Evolutionary conservation across 2,329 filamentous ascomycete species (phyloP).

Genomic region (Fusarium sp.): DNA sequence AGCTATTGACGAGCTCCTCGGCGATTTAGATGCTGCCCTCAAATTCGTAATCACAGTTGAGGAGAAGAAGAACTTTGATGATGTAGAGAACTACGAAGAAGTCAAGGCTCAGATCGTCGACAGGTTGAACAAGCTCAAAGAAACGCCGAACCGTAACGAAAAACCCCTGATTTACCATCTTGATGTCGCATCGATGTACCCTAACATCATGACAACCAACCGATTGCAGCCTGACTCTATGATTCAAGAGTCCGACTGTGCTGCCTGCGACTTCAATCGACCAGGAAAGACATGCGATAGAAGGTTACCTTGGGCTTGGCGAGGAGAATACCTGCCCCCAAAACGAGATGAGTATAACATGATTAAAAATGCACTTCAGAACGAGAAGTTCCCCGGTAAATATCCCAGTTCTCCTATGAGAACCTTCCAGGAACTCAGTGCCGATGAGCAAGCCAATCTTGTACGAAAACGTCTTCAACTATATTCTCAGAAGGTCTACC

Average conservation of each 20-base stretch:
- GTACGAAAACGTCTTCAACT: slow-evolving; percentile 88
- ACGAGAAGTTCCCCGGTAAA: slow-evolving; percentile 89
- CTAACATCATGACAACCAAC: slow-evolving; percentile 99
- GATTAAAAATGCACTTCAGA: slow-evolving; percentile 91
- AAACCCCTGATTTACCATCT: slow-evolving; percentile 95
- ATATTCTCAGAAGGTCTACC: slow-evolving; percentile 98
- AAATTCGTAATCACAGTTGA: slow-evolving; percentile 88
- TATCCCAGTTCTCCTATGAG: slow-evolving; percentile 74
- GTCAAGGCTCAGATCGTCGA: slow-evolving; percentile 84
- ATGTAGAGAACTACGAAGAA: slow-evolving; percentile 83
- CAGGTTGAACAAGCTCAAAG: slow-evolving; percentile 76
- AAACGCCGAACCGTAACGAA: slow-evolving; percentile 85
- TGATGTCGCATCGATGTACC: slow-evolving; percentile 99
- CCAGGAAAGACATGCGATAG: slow-evolving; percentile 97
- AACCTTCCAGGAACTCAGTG: slow-evolving; percentile 81
- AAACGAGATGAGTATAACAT: slow-evolving; percentile 99
- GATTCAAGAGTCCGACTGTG: slow-evolving; percentile 95
- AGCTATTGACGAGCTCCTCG: slow-evolving; percentile 88
- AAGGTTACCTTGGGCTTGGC: slow-evolving; percentile 95
- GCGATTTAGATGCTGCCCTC: slow-evolving; percentile 87
- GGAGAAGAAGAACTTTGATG: slow-evolving; percentile 83
- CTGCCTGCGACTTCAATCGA: slow-evolving; percentile 97
- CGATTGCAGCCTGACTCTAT: slow-evolving; percentile 98
- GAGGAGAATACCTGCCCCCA: slow-evolving; percentile 95
- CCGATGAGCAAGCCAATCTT: slow-evolving; percentile 83